These are phyloP conservation scores for Aschersonia sp. DNA, from an alignment of 2,329 filamentous ascomycete genomes.

Conservation along the genomic window DNA sequence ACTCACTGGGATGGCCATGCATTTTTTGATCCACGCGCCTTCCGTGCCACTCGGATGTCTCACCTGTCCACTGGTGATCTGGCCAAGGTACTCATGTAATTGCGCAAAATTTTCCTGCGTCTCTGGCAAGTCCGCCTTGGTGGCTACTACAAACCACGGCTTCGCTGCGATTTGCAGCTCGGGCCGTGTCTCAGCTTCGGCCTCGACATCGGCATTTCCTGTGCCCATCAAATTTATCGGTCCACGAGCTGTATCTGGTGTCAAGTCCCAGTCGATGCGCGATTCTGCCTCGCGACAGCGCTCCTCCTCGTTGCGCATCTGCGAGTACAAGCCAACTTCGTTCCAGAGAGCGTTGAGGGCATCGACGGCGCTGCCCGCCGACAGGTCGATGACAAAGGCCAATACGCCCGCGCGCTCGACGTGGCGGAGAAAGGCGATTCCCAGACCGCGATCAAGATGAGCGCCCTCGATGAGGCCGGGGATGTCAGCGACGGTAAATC, in stretches of 20 bases:
- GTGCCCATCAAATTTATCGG: conserved; percentile 1
- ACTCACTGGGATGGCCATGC: conserved; percentile 69
- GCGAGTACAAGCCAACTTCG: conserved; percentile 76
- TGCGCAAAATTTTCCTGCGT: conserved; percentile 64
- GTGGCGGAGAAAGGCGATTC: conserved; percentile 82
- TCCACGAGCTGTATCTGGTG: conserved; percentile 21
- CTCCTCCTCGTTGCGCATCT: conserved; percentile 63
- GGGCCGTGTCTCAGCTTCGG: conserved; percentile 7
- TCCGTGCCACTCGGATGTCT: conserved; percentile 59
- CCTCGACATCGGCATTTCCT: neutral
- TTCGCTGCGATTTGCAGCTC: conserved; percentile 75
- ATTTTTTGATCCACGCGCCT: conserved; percentile 42
- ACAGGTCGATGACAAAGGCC: conserved; percentile 84
- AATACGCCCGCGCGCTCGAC: conserved; percentile 87
- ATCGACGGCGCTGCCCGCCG: conserved; percentile 60
- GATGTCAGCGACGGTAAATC: conserved; percentile 91
- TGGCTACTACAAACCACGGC: conserved; percentile 92
- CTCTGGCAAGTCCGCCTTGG: conserved; percentile 71
- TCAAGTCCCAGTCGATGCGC: conserved; percentile 42
- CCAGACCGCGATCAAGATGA: conserved; percentile 80
- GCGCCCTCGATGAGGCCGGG: conserved; percentile 86
- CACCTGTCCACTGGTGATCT: conserved; percentile 44
- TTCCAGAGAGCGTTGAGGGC: conserved; percentile 75
- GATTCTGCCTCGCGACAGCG: conserved; percentile 44
- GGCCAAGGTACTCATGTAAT: conserved; percentile 56